Evolutionary conservation across 148 eudicot genomes (phyloP).

Genomic region (Rhododendron griersonianum): DNA sequence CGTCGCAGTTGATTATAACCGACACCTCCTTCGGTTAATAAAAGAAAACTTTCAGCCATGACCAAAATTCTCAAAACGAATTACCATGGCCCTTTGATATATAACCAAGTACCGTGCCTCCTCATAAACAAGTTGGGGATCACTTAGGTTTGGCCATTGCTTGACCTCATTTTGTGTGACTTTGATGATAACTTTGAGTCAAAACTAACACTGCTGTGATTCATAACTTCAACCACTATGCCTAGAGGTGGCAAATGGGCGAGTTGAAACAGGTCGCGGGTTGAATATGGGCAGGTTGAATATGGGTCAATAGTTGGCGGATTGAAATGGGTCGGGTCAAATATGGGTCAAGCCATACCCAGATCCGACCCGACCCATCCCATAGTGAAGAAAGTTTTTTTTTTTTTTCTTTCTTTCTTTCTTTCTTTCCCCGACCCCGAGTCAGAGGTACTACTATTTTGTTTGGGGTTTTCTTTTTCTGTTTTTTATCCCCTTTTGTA

Average conservation of each 20-base stretch:
- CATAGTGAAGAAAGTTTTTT: no score
- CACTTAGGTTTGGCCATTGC: background rate
- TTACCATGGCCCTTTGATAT: background rate
- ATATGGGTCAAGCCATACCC: no score
- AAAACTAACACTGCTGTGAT: background rate
- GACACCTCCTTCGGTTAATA: background rate
- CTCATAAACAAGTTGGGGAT: background rate
- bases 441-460: no score
- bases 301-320: no score
- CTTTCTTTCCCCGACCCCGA: no score
- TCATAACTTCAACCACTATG: background rate
- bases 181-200: background rate
- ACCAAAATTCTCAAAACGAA: background rate
- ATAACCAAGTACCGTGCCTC: background rate
- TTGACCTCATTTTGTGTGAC: background rate
- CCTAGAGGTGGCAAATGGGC: background rate
- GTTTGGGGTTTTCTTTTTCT: no score
- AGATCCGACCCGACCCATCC: no score
- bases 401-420: no score
- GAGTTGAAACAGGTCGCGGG: no score
- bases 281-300: no score
- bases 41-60: background rate
- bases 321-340: no score
- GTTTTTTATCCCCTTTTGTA: no score
- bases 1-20: background rate